Percentiles rank a stretch among this genome's conserved stretches.
phyloP scores from a whole-genome alignment of 225 moss, liverwort and hornwort species.

The Anthoceros angustus region DNA sequence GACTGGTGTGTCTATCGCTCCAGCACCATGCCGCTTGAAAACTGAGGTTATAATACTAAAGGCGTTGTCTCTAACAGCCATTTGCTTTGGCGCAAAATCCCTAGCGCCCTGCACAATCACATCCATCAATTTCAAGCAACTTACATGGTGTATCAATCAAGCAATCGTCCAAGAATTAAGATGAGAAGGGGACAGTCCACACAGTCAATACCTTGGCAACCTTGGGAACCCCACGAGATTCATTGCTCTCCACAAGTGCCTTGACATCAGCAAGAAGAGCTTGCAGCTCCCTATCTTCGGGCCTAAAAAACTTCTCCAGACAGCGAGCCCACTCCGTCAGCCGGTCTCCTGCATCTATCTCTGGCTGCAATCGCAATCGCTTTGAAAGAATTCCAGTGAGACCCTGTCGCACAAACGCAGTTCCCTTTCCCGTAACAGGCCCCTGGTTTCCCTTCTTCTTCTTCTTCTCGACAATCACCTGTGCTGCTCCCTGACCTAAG shows the following conservation, averaged over 20 bases:
- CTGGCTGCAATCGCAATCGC: background rate
- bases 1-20: conserved; percentile 31
- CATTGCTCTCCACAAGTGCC: conserved; percentile 23
- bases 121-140: background rate
- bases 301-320: conserved; percentile 8
- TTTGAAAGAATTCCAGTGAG: conserved; percentile 5
- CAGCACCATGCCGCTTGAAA: conserved; percentile 41
- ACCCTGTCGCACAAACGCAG: conserved; percentile 15
- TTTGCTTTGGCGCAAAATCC: conserved; percentile 33
- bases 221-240: conserved; percentile 26
- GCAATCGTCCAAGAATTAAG: background rate
- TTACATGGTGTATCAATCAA: background rate
- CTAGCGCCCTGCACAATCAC: conserved; percentile 19
- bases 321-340: background rate
- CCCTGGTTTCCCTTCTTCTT: conserved; percentile 16
- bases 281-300: conserved; percentile 11
- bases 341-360: background rate
- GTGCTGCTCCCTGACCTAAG: conserved; percentile 1
- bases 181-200: background rate
- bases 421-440: conserved; percentile 29
- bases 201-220: conserved; percentile 17
- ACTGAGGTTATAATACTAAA: conserved; percentile 26
- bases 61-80: conserved; percentile 35
- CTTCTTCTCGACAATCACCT: conserved; percentile 11
- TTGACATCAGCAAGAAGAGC: conserved; percentile 16